Evolutionary conservation across 441 rosid species (phyloP).

Genomic region (Syzygium syzygioides): DNA sequence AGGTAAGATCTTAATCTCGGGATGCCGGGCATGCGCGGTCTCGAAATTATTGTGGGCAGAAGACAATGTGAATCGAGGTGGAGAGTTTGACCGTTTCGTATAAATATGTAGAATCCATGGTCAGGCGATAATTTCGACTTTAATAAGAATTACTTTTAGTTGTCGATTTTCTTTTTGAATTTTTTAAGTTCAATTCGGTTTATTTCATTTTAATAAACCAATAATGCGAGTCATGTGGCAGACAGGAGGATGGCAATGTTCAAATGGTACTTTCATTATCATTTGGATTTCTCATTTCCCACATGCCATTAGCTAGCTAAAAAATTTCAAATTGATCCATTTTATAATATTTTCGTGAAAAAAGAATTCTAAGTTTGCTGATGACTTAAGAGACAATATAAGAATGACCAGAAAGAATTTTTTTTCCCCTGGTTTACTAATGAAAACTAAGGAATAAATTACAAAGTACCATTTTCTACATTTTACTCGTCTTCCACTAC

Average conservation of each 20-base stretch:
- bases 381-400: neutral
- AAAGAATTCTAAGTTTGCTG: neutral
- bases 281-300: neutral
- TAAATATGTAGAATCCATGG: neutral
- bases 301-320: neutral
- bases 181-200: neutral
- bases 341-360: neutral
- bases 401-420: neutral
- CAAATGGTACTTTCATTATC: neutral
- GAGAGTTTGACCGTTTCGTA: neutral
- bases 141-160: neutral
- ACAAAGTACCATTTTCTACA: neutral
- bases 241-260: neutral
- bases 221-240: neutral
- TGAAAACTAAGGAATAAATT: neutral
- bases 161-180: neutral
- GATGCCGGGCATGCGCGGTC: neutral
- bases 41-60: neutral
- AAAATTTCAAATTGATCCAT: neutral
- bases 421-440: neutral
- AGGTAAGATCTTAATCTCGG: neutral
- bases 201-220: neutral
- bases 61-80: neutral
- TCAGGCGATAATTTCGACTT: neutral
- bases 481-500: neutral